These are phyloP conservation scores for Ascochyta clinopodiicola DNA, from an alignment of 2,329 filamentous ascomycete species.

Conservation along the genomic window DNA sequence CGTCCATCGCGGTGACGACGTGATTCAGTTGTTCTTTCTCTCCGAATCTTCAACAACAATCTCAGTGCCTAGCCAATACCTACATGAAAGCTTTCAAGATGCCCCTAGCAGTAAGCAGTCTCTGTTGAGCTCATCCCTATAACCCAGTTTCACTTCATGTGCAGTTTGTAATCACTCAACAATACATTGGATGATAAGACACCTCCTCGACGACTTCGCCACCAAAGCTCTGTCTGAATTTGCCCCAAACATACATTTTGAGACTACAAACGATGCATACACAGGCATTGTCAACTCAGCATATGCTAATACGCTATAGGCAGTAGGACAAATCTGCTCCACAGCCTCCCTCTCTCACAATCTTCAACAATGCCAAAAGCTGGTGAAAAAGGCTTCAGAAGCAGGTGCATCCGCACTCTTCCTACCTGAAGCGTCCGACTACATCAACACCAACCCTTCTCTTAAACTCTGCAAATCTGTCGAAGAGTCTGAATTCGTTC, in stretches of 20 bases:
- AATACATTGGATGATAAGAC: background rate
- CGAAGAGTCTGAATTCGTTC: constrained; percentile 73
- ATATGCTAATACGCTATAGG: constrained; percentile 57
- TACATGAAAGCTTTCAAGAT: constrained; percentile 35
- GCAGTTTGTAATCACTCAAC: background rate
- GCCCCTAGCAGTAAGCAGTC: constrained; percentile 40
- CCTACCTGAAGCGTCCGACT: constrained; percentile 90
- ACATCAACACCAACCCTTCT: constrained; percentile 73
- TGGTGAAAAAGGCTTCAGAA: constrained; percentile 74
- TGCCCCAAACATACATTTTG: background rate
- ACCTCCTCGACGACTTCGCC: background rate
- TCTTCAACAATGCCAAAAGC: constrained; percentile 74
- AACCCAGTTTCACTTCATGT: background rate
- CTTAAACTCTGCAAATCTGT: constrained; percentile 75
- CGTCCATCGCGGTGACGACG: constrained; percentile 15
- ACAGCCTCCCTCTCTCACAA: constrained; percentile 80
- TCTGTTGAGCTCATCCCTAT: background rate
- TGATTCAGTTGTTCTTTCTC: constrained; percentile 1
- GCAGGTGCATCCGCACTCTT: constrained; percentile 86
- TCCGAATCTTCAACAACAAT: background rate
- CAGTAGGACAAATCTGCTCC: constrained; percentile 88
- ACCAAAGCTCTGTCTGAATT: background rate
- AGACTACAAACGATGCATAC: no score
- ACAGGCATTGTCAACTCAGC: no score
- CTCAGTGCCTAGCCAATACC: background rate